These are phyloP conservation scores for Endocladia muricata DNA, from an alignment of 31 red algal genomes.

Conservation along the genomic window DNA sequence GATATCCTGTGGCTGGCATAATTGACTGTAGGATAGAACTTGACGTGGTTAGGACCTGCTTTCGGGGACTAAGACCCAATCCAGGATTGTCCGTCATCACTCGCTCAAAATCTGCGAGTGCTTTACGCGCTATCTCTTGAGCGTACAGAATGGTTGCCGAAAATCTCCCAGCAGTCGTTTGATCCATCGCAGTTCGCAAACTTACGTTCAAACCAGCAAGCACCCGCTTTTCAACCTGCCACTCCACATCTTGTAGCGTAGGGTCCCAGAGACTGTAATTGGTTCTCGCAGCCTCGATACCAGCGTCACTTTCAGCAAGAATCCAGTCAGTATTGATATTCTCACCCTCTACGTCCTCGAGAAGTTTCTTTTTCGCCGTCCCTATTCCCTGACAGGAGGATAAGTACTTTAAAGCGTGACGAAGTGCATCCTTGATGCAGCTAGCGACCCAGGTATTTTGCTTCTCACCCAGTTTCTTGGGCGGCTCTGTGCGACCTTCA, in stretches of 20 bases:
- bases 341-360: constrained; percentile 53
- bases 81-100: neutral
- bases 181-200: constrained; percentile 20
- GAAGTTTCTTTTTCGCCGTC: constrained; percentile 24
- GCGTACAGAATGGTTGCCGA: constrained; percentile 53
- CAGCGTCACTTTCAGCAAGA: constrained; percentile 14
- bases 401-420: constrained; percentile 37
- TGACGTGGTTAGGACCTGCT: too few species aligned
- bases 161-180: constrained; percentile 34
- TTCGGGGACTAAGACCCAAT: too few species aligned
- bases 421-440: constrained; percentile 37
- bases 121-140: constrained; percentile 52
- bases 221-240: constrained; percentile 53
- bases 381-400: constrained; percentile 23
- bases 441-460: constrained; percentile 31
- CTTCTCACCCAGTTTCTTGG: constrained; percentile 29
- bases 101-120: constrained; percentile 39
- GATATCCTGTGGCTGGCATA: too few species aligned
- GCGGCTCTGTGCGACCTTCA: constrained; percentile 56
- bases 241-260: constrained; percentile 33
- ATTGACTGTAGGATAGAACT: too few species aligned
- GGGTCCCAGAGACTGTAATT: constrained; percentile 57
- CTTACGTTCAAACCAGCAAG: constrained; percentile 35
- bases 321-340: constrained; percentile 34
- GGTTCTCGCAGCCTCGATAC: constrained; percentile 26